These are phyloP conservation scores for Xanthoconium purpureum DNA, from an alignment of 768 basidiomycete species.

Conservation along the genomic window DNA sequence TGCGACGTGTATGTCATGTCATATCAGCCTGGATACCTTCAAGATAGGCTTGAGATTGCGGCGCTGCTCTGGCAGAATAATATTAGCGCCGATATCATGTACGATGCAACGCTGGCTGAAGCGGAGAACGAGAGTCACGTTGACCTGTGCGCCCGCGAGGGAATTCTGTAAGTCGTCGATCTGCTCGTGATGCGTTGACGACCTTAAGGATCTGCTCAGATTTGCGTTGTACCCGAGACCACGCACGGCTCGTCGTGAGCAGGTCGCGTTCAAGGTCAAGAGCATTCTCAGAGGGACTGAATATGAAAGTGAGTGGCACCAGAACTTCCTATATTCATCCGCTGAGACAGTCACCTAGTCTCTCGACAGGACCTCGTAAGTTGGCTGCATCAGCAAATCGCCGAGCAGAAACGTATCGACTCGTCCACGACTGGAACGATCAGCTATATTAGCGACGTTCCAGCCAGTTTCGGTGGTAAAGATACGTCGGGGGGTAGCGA, in stretches of 20 bases:
- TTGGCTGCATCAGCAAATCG: constrained; percentile 74
- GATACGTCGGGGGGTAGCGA: constrained; percentile 38
- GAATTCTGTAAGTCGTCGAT: constrained; percentile 62
- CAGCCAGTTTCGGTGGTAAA: constrained; percentile 33
- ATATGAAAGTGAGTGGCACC: constrained; percentile 53
- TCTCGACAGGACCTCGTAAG: constrained; percentile 67
- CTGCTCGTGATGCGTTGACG: neutral
- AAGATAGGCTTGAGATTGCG: constrained; percentile 75
- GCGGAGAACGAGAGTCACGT: constrained; percentile 61
- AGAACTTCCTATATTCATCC: neutral
- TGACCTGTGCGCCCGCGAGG: constrained; percentile 73
- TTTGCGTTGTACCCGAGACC: constrained; percentile 55
- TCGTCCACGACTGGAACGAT: constrained; percentile 58
- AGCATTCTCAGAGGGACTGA: constrained; percentile 78
- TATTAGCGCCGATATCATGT: constrained; percentile 87
- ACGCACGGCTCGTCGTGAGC: constrained; percentile 53
- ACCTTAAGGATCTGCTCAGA: constrained; percentile 47
- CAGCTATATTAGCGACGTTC: constrained; percentile 38
- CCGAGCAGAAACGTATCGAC: constrained; percentile 77
- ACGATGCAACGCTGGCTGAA: constrained; percentile 67
- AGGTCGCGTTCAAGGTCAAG: constrained; percentile 76
- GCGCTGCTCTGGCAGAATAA: constrained; percentile 75
- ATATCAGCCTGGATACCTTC: constrained; percentile 68
- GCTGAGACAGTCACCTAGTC: constrained; percentile 38
- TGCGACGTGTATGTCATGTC: constrained; percentile 87